Evolutionary conservation across 2,329 filamentous ascomycete genomes (phyloP), one percentile per base, ranked within the genome.

Genomic region (Alternaria sp.): DNA sequence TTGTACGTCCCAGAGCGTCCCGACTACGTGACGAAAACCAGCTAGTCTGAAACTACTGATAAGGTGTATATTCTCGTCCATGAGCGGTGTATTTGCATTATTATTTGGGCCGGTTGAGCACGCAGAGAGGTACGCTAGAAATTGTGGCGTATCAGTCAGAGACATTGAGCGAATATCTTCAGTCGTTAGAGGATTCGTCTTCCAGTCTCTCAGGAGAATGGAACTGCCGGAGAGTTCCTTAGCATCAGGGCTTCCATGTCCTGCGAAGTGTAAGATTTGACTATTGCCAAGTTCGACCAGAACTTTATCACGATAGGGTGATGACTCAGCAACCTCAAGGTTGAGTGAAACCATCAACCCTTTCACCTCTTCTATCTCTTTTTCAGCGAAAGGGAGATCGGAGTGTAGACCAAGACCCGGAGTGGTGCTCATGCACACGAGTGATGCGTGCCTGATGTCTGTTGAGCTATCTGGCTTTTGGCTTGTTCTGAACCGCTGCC

Each of bases 1-100:
- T 5, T 67, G 60, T 0, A 81, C 77, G 5, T 75, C 62, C 81
- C 80, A 83, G 0, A 82, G 66, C 0, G 79, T 79, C 0, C 81
- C 81, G 46, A 84, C 65, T 5, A 83, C 80, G 58, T 70, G 65
- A n/a, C 53, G 54, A 36, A 68, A 70, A 11, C 67, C 67, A 3
- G 62, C 62, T 8, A 66, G 63, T 63, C 83, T 79, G 54, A 59
- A 83, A 0, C 76, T 77, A 44, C 69, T 77, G 7, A 74, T 65
- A 0, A 83, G 64, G 57, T 83, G 78, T 7, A 83, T 71, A n/a
- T n/a, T 36, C 12, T 32, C 30, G 10, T 32, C 30, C 30, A 12
- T 11, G 4, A 32, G 10, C 3, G 3, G 3, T 20, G 20, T 20
- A 11, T 32, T 12, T 4, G 30, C 30, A 11, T 32, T 3, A 4